Conservation (phyloP, 2,329 filamentous ascomycete genomes). For the Alternaria gaisen region DNA sequence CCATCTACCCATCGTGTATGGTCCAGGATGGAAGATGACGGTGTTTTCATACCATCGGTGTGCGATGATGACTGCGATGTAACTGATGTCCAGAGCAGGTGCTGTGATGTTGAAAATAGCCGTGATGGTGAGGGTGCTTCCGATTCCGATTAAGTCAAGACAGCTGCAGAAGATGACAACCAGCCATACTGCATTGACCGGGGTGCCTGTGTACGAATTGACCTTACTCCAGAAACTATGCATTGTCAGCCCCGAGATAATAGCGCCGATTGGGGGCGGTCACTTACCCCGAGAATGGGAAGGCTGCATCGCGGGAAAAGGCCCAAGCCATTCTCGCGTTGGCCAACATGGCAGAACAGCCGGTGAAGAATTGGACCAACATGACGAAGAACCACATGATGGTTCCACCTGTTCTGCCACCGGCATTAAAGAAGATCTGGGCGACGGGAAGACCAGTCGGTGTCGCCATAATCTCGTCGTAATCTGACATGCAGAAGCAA, state of each 20-base stretch:
- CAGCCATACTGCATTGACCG: slow-evolving; percentile 71
- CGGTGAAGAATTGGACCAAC: slow-evolving; percentile 71
- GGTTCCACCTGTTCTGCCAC: slow-evolving; percentile 64
- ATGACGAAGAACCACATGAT: slow-evolving; percentile 70
- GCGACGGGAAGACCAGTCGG: slow-evolving; percentile 70
- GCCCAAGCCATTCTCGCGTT: slow-evolving; percentile 71
- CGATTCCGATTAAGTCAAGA: slow-evolving; percentile 63
- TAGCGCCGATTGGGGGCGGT: neutral
- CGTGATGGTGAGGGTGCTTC: slow-evolving; percentile 60
- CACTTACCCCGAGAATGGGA: slow-evolving; percentile 66
- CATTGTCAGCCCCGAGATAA: slow-evolving; percentile 27
- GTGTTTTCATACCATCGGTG: slow-evolving; percentile 63
- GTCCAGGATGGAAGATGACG: slow-evolving; percentile 65
- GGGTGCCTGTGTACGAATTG: slow-evolving; percentile 64
- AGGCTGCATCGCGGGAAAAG: slow-evolving; percentile 66
- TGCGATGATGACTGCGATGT: slow-evolving; percentile 69
- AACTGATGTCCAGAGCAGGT: slow-evolving; percentile 60
- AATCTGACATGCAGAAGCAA: slow-evolving; percentile 69
- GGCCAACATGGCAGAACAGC: slow-evolving; percentile 70
- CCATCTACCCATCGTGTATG: slow-evolving; percentile 66
- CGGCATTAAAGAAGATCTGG: slow-evolving; percentile 66
- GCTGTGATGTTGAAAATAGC: slow-evolving; percentile 60
- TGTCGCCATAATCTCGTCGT: slow-evolving; percentile 63
- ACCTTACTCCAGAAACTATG: slow-evolving; percentile 62
- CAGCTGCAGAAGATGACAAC: slow-evolving; percentile 66